Evolutionary conservation across 2,329 filamentous ascomycete species (phyloP).

Genomic region (Colletotrichum sp.): DNA sequence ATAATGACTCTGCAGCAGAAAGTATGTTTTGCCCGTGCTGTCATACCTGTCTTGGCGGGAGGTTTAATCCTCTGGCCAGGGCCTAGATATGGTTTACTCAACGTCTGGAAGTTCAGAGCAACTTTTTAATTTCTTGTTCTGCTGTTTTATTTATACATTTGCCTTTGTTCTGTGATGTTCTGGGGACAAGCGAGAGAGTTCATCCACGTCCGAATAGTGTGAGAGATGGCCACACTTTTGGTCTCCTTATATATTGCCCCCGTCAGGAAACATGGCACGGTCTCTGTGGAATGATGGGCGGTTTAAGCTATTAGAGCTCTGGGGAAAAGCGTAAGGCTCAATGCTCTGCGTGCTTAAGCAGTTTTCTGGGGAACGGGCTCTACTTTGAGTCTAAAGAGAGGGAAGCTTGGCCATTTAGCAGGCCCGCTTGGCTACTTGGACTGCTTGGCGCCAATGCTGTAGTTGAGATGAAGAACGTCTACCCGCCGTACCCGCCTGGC

Average conservation of each 20-base stretch:
- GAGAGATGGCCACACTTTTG: not conserved
- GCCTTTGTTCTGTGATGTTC: not conserved
- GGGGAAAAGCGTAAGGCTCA: not conserved
- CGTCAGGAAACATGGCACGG: not conserved
- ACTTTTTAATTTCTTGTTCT: not conserved
- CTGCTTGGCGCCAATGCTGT: conserved; percentile 1
- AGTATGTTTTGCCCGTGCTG: not conserved
- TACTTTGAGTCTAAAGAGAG: not conserved
- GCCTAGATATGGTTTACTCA: not conserved
- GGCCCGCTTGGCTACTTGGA: not conserved
- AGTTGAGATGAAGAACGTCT: not conserved
- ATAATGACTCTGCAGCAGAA: not conserved
- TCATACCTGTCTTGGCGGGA: not conserved
- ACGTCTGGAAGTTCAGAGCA: not conserved
- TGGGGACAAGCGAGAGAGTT: not conserved
- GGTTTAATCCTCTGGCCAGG: not conserved
- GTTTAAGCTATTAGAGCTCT: not conserved
- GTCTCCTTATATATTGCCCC: not conserved
- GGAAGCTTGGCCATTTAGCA: not conserved
- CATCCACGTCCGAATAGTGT: not conserved
- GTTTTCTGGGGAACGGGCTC: not conserved
- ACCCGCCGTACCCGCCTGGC: not conserved
- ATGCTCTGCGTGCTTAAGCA: not conserved
- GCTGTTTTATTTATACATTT: not conserved
- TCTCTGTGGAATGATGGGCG: not conserved